These are phyloP conservation scores for Neurospora sp. DNA, from an alignment of 495 filamentous ascomycete genomes.

Conservation along the genomic window DNA sequence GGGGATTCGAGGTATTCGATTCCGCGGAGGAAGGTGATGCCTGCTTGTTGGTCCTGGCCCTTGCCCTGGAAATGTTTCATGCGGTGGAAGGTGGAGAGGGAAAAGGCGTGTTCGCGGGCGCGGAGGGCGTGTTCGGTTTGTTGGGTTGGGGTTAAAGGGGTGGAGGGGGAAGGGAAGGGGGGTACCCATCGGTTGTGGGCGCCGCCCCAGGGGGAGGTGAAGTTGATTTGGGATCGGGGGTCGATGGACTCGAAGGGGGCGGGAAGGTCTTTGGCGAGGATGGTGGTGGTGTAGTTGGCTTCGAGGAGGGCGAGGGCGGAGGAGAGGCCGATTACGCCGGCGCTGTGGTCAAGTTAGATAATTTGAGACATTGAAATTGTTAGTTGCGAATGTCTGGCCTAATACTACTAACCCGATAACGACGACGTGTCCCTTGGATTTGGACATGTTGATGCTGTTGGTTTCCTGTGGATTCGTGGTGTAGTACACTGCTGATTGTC, in stretches of 20 bases:
- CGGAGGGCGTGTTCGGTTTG: constrained; percentile 5
- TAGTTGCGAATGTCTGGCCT: neutral
- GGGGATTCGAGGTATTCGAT: constrained; percentile 52
- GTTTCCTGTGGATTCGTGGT: neutral
- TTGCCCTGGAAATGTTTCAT: constrained; percentile 32
- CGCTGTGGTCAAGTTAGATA: constrained; percentile 25
- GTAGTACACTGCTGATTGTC: neutral
- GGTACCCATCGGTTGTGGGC: constrained; percentile 51
- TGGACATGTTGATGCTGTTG: neutral
- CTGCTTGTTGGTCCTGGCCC: constrained; percentile 30
- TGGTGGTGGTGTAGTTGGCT: constrained; percentile 34
- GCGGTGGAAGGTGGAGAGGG: constrained; percentile 39
- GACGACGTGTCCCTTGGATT: constrained; percentile 1
- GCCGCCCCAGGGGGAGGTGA: constrained; percentile 56
- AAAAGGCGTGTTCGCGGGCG: constrained; percentile 37
- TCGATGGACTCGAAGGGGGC: constrained; percentile 32
- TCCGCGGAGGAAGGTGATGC: constrained; percentile 43
- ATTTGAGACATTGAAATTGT: neutral
- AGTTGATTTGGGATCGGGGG: constrained; percentile 41
- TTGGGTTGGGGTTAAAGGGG: neutral
- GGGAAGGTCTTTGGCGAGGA: constrained; percentile 49
- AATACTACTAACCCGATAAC: constrained; percentile 3
- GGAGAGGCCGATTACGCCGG: constrained; percentile 49
- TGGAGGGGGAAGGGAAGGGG: constrained; percentile 10
- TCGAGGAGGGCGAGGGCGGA: constrained; percentile 41